Evolutionary conservation across 305 asterid genomes (phyloP).

Genomic region (Plantago coronopus): DNA sequence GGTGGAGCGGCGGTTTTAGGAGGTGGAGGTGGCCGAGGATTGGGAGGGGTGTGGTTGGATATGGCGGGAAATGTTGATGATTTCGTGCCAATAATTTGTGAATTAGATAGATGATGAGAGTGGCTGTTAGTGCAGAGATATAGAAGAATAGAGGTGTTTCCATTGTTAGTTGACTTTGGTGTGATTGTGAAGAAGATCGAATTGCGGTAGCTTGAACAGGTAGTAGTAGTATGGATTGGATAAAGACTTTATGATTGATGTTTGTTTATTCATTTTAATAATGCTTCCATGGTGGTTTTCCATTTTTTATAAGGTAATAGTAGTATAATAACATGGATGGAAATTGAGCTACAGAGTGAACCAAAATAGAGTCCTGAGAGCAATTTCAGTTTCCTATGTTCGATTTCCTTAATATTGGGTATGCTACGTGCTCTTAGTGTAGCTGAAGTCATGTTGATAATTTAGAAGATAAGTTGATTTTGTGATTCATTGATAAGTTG

Average conservation of each 20-base stretch:
- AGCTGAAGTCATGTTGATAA: background rate
- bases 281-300: background rate
- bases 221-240: too few relatives aligned
- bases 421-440: too few relatives aligned
- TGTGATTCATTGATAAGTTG: too few relatives aligned
- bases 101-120: background rate
- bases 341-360: too few relatives aligned
- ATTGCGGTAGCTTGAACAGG: background rate
- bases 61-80: slow-evolving; percentile 19
- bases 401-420: background rate
- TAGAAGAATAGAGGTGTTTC: slow-evolving; percentile 1
- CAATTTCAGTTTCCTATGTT: too few relatives aligned
- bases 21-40: slow-evolving; percentile 52
- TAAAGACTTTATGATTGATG: too few relatives aligned
- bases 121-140: background rate
- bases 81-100: slow-evolving; percentile 9
- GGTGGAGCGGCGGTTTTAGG: slow-evolving; percentile 36
- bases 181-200: background rate
- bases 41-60: slow-evolving; percentile 35
- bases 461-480: background rate
- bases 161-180: slow-evolving; percentile 10
- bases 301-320: background rate
- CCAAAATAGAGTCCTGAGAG: too few relatives aligned
- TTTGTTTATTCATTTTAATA: too few relatives aligned
- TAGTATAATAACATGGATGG: too few relatives aligned